Percentiles rank a stretch among this genome's conserved stretches.
phyloP scores from a whole-genome alignment of 352 stramenopile genomes.

The Thalassiosira exigua region DNA sequence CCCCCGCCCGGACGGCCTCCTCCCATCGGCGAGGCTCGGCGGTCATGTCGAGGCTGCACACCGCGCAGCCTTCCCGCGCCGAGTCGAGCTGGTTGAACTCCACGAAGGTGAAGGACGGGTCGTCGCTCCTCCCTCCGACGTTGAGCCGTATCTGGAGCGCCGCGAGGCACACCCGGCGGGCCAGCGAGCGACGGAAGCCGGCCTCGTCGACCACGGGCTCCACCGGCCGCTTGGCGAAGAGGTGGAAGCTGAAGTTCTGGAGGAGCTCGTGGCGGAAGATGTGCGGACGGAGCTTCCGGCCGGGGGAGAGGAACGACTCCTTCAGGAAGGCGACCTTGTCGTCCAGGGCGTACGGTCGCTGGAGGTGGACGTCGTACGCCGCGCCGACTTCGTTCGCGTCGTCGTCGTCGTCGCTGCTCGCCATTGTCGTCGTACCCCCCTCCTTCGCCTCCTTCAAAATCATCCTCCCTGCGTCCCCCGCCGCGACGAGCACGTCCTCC shows the following conservation, averaged over 20 bases:
- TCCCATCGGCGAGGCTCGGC: slow-evolving; percentile 84
- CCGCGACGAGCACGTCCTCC: slow-evolving; percentile 50
- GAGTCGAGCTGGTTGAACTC: slow-evolving; percentile 91
- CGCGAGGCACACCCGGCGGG: slow-evolving; percentile 86
- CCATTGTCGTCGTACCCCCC: no score
- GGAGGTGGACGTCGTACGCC: slow-evolving; percentile 81
- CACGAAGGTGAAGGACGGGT: slow-evolving; percentile 89
- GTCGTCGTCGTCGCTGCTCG: slow-evolving; percentile 40
- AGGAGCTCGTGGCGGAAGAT: slow-evolving; percentile 88
- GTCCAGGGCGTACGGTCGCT: slow-evolving; percentile 76
- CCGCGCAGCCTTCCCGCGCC: slow-evolving; percentile 88
- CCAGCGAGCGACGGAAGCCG: slow-evolving; percentile 83
- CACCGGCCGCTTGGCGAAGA: slow-evolving; percentile 90
- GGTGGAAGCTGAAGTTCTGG: slow-evolving; percentile 89
- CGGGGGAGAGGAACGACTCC: slow-evolving; percentile 63
- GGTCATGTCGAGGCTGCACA: slow-evolving; percentile 90
- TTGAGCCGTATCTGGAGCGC: slow-evolving; percentile 89
- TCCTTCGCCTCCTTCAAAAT: slow-evolving; percentile 26
- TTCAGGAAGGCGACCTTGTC: slow-evolving; percentile 81
- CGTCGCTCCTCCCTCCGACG: slow-evolving; percentile 80
- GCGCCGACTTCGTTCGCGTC: slow-evolving; percentile 22
- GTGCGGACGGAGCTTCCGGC: slow-evolving; percentile 80
- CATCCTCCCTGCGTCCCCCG: slow-evolving; percentile 35
- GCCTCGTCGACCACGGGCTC: slow-evolving; percentile 84
- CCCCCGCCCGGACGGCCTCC: slow-evolving; percentile 82